phyloP scores from a whole-genome alignment of 768 basidiomycete genomes.

The Boletus sp. region DNA sequence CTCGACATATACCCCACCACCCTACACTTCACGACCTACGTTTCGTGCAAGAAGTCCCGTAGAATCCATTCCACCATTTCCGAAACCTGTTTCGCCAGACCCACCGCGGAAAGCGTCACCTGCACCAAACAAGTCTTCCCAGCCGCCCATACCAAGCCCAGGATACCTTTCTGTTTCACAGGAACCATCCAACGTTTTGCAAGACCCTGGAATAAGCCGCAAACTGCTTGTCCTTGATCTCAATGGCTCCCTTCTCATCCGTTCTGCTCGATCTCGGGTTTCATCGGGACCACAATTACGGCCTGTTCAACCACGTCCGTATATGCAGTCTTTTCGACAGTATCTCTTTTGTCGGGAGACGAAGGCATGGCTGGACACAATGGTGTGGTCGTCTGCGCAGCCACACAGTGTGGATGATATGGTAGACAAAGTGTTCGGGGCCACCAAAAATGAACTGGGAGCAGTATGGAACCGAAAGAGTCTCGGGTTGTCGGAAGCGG shows the following conservation, averaged over 20 bases:
- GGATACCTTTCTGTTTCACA: slow-evolving; percentile 36
- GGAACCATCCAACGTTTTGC: slow-evolving; percentile 25
- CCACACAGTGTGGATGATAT: slow-evolving; percentile 75
- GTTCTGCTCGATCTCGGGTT: slow-evolving; percentile 36
- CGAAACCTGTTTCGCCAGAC: background rate
- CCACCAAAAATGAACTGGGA: slow-evolving; percentile 38
- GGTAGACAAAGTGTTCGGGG: slow-evolving; percentile 60
- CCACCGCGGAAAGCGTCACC: slow-evolving; percentile 2
- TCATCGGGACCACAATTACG: slow-evolving; percentile 28
- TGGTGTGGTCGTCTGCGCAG: slow-evolving; percentile 89
- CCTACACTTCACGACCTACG: slow-evolving; percentile 5
- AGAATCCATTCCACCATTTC: background rate
- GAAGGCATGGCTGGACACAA: slow-evolving; percentile 70
- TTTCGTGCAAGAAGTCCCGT: slow-evolving; percentile 10
- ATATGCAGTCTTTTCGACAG: slow-evolving; percentile 53
- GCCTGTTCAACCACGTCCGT: slow-evolving; percentile 58
- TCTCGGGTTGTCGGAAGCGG: slow-evolving; percentile 54
- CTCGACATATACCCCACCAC: slow-evolving; percentile 5
- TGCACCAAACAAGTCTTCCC: background rate
- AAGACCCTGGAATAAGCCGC: slow-evolving; percentile 32
- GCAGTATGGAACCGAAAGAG: slow-evolving; percentile 82
- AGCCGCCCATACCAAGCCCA: slow-evolving; percentile 27
- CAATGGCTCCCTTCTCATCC: slow-evolving; percentile 66
- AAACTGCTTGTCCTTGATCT: slow-evolving; percentile 71
- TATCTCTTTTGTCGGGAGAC: slow-evolving; percentile 64